Evolutionary conservation across 2,329 filamentous ascomycete genomes (phyloP), one percentile per base, ranked within the genome.

Genomic region (Pseudocercospora eumusae): DNA sequence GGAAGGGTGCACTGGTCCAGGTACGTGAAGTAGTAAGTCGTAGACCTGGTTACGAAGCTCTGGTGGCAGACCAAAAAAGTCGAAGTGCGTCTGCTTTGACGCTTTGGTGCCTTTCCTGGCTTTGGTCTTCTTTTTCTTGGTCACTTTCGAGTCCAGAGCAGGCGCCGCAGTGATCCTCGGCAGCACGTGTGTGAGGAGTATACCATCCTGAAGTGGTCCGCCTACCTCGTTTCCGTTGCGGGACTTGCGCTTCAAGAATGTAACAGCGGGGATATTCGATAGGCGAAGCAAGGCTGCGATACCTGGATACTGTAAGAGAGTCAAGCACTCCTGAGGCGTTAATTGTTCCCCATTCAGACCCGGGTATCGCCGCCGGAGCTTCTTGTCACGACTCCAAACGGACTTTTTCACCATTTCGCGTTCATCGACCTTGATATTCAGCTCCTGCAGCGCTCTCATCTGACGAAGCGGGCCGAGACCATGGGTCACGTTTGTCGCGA

Each of bases 1-100:
- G 0, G 70, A 70, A 7, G 62, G 69, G 28, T 67, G 62, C 10
- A 74, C 45, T 1, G 64, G 60, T 4, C 71, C 70, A 7, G 56
- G 27, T 10, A 69, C 55, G 9, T 55, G 10, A 3, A 74, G 57
- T 0, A 67, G n/a, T 5, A 68, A 28, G 4, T 64, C 40, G 61
- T 72, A 73, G 36, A 74, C 64, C 0, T 52, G 52, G 47, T 73
- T 73, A 4, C 72, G 68, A 4, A 74, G 52, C 59, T 73, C 70
- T 8, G 69, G 50, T 4, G 70, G 66, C 0, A 74, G 65, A n/a
- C 67, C 59, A 2, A 70, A 45, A 55, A 71, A 69, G n/a, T 56
- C 54, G 40, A 66, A 69, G 55, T 58, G 40, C 0, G 25, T 5
- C n/a, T 9, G 33, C 55, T 42, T 49, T 28, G 49, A 25, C 20